Conservation (phyloP, 495 filamentous ascomycete genomes). For the Schizothecium vesticola region DNA sequence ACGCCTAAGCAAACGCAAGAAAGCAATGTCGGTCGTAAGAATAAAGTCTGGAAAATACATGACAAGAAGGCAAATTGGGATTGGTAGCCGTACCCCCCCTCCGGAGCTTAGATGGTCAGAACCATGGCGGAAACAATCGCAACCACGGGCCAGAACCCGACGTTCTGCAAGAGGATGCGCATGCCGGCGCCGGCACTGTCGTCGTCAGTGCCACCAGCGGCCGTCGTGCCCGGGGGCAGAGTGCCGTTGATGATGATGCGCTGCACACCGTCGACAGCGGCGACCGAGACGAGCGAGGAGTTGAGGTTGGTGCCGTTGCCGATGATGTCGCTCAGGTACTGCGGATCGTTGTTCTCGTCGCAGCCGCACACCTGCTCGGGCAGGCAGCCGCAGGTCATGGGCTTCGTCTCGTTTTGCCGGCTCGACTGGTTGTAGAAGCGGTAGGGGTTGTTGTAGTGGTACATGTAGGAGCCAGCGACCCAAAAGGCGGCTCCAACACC, state of each 20-base stretch:
- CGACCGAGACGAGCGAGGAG: constrained; percentile 56
- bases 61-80: not conserved
- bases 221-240: constrained; percentile 76
- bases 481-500: constrained; percentile 53
- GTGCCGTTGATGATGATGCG: constrained; percentile 83
- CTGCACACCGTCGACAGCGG: constrained; percentile 64
- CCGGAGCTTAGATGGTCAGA: constrained; percentile 29
- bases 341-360: constrained; percentile 64
- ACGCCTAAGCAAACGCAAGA: not conserved
- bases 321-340: constrained; percentile 50
- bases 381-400: constrained; percentile 71
- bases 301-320: constrained; percentile 66
- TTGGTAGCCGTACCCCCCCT: not conserved
- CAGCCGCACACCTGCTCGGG: constrained; percentile 71
- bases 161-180: constrained; percentile 36
- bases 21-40: not conserved
- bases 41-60: not conserved
- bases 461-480: constrained; percentile 63
- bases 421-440: constrained; percentile 53
- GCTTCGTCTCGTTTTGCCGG: constrained; percentile 59
- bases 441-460: constrained; percentile 60
- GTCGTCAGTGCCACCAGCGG: constrained; percentile 50
- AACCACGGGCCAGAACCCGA: constrained; percentile 56
- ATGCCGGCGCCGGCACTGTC: constrained; percentile 33
- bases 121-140: constrained; percentile 53